Evolutionary conservation across 257 asterid genomes (phyloP).

Genomic region (Primulina tabacum): DNA sequence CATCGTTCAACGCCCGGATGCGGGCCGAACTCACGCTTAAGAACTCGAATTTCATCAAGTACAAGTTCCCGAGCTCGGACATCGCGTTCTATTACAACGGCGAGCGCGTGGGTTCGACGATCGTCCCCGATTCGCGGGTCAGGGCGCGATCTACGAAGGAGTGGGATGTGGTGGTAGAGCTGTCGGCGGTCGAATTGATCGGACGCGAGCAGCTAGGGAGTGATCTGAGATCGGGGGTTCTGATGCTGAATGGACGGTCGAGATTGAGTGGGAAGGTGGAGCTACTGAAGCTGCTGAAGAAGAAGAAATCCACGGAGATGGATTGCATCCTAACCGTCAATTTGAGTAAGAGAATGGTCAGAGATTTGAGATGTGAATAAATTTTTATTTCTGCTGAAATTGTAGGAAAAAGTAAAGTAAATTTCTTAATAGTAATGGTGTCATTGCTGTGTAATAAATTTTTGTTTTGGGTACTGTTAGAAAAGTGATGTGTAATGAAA

Average conservation of each 20-base stretch:
- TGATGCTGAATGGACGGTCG: constrained; percentile 28
- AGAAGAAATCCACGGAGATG: constrained; percentile 33
- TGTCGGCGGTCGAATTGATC: constrained; percentile 22
- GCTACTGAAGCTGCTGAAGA: constrained; percentile 27
- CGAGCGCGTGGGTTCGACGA: constrained; percentile 25
- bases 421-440: background rate
- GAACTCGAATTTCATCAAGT: constrained; percentile 36
- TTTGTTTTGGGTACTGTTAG: too few species aligned
- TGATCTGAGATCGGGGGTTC: constrained; percentile 31
- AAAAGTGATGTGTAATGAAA: too few species aligned
- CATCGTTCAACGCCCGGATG: constrained; percentile 27
- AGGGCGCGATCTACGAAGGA: constrained; percentile 26
- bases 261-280: constrained; percentile 35
- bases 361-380: constrained; percentile 26
- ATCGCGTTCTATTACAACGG: constrained; percentile 31
- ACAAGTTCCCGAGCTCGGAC: constrained; percentile 20
- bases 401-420: too few species aligned
- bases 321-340: constrained; percentile 29
- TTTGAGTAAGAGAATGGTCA: constrained; percentile 13
- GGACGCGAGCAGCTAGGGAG: constrained; percentile 12
- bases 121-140: constrained; percentile 19
- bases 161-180: constrained; percentile 18
- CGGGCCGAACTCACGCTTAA: constrained; percentile 29
- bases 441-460: too few species aligned
- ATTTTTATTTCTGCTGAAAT: background rate